Base-by-base conservation (phyloP, 2,329 filamentous ascomycete species). In the Aspergillus viridinutans region DNA sequence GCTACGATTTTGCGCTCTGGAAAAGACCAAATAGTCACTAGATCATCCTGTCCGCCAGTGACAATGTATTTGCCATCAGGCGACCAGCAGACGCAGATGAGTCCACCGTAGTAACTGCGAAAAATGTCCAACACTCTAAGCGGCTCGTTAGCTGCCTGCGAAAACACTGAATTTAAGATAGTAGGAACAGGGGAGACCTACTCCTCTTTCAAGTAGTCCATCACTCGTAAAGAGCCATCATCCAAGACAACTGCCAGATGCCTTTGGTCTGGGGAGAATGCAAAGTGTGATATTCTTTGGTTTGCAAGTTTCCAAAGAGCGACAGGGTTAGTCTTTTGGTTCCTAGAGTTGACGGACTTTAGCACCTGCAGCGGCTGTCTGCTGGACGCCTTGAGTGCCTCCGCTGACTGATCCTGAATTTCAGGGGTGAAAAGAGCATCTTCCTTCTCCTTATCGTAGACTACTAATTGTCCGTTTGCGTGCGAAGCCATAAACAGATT, bases 381-480 rank as follows among this genome's bases (percentile, higher is more conserved):
- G 55, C 56, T 69, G 52, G 53, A 58, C 55, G 60, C 65, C 58
- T 59, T 70, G 61, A 59, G 70, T 66, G 55, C 65, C 57, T 60
- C 69, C 52, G 58, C 64, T 9, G 62, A 65, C 17, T 58, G 58
- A 69, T 71, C 53, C 3, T 68, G 67, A 14, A 69, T 83, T 69
- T 96, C 91, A 0, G 89, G 82, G 3, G 85, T 81, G 67, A 96
- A 94, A 1, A 86, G 81, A 0, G 87, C 86, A 70, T 97, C 92
- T 62, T 97, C 92, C 71, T 94, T 96, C 69, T 97, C 92, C 75
- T 97, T 99, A 75, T 99, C 94, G 66, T 97, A 99, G 1, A 97
- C 91, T 2, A 99, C 84, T 48, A 99, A 74, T 2, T 89, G 88
- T 1, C 94, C 94, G 68, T 99, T 92, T 81, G 91, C 90, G 71